Base-by-base conservation (phyloP, 805 yeast genomes). In the Candida manassasensis region DNA sequence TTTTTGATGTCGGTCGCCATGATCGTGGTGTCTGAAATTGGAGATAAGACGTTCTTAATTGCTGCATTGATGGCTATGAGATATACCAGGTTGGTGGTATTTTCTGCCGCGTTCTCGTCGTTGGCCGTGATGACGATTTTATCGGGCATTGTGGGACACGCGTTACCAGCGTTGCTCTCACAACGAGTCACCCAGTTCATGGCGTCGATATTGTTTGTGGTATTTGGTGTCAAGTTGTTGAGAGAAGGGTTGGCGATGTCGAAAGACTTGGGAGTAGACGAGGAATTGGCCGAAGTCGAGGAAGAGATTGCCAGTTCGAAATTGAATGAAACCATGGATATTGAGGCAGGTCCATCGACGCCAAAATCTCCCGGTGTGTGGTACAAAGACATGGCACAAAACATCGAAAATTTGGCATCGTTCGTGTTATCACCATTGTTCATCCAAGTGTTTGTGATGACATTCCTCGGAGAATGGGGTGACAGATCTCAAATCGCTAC, bases 41-140 rank as follows among this genome's bases (percentile, higher is more conserved):
- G 98, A 40, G 99, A 93, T 59, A 93, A 93, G 65, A 93, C 99
- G 0, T 93, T 93, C 55, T 72, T 93, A 45, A 87, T 93, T 49
- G 97, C 98, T 22, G 97, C 97, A 2, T 70, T 93, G 45, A 89
- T 93, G 96, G 96, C 97, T 19, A 93, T 93, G 97, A 84, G 86
- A 55, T 81, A 88, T 60, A 77, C 89, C 13, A 74, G 94, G 50
- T 50, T 74, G 52, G 70, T 86, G 31, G 97, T 93, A n/a, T 90
- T 93, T 56, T 69, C 86, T 6, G 80, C 96, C 11, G 93, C 96
- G 3, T 86, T 87, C 45, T 57, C 83, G 10, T 87, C 97, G 2
- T 71, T 93, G 50, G 85, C 78, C 3, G 58, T 93, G 37, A 93
- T 93, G 98, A 88, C 98, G 1, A 68, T 93, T 7, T 70, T 93